phyloP scores from a whole-genome alignment of 306 rosid genomes.

The Senna siamea region DNA sequence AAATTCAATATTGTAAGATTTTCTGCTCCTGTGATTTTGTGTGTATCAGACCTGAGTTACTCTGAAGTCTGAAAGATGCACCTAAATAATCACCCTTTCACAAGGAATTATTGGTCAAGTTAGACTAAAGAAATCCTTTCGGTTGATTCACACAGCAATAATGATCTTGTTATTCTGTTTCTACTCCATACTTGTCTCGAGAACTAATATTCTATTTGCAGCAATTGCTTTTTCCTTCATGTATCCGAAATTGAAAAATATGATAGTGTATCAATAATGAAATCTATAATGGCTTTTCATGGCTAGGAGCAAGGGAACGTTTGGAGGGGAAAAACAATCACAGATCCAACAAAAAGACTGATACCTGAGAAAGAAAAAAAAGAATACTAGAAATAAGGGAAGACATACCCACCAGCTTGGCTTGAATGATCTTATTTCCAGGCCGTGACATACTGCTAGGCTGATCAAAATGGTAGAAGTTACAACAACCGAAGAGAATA shows the following conservation, averaged over 20 bases:
- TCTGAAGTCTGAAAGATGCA: conserved; percentile 19
- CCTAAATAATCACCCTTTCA: not conserved
- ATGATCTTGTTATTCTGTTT: conserved; percentile 12
- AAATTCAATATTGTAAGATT: not conserved
- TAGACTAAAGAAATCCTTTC: not conserved
- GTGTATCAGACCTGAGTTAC: not conserved
- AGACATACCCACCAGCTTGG: conserved; percentile 96
- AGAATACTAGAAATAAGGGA: conserved; percentile 37
- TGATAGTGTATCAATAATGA: not conserved
- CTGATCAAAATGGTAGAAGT: not conserved
- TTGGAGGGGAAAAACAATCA: not conserved
- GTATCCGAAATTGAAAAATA: not conserved
- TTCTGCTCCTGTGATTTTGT: not conserved
- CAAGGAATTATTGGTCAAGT: not conserved
- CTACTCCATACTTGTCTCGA: not conserved
- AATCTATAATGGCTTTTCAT: not conserved
- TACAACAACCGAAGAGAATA: not conserved
- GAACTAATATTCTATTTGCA: not conserved
- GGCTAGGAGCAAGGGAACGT: not conserved
- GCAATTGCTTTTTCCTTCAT: not conserved
- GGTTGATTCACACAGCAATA: not conserved
- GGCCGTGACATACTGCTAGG: conserved; percentile 6
- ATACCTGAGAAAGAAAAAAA: not conserved
- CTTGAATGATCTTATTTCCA: conserved; percentile 45
- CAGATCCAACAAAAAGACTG: conserved; percentile 26